Conservation (phyloP, 2,329 filamentous ascomycete species). For the Aureobasidium sp. region DNA sequence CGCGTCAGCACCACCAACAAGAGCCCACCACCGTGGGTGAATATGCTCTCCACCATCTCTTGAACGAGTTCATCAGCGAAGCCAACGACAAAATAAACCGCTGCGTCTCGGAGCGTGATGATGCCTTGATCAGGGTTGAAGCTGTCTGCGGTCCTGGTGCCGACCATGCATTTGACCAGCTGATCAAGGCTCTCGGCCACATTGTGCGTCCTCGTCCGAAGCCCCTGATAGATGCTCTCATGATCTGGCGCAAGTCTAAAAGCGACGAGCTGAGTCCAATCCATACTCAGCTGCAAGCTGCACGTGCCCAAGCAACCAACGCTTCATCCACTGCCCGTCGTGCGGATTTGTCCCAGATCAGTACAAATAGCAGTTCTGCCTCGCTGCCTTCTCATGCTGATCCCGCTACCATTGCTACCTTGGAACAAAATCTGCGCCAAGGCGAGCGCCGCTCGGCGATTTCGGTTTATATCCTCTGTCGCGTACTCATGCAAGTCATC, state of each 20-base stretch:
- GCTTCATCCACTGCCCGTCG: slow-evolving; percentile 12
- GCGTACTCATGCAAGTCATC: slow-evolving; percentile 89
- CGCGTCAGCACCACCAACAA: slow-evolving; percentile 54
- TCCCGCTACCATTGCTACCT: slow-evolving; percentile 14
- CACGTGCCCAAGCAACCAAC: background rate
- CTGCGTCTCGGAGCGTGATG: slow-evolving; percentile 70
- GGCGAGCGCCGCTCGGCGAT: slow-evolving; percentile 79
- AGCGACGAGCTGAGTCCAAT: slow-evolving; percentile 63
- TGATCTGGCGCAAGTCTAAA: slow-evolving; percentile 96
- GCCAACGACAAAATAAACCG: slow-evolving; percentile 94
- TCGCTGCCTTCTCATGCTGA: slow-evolving; percentile 6
- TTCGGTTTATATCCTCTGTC: slow-evolving; percentile 91
- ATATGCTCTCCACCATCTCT: slow-evolving; percentile 92
- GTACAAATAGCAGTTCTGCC: slow-evolving; percentile 13
- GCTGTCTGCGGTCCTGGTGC: slow-evolving; percentile 82
- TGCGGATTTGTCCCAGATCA: slow-evolving; percentile 10
- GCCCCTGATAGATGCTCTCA: slow-evolving; percentile 90
- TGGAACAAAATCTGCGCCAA: slow-evolving; percentile 23
- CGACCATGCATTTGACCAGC: slow-evolving; percentile 84
- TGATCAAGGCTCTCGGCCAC: slow-evolving; percentile 86
- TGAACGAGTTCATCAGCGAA: slow-evolving; percentile 92
- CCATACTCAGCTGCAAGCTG: slow-evolving; percentile 20
- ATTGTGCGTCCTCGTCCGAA: slow-evolving; percentile 93
- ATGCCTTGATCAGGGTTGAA: slow-evolving; percentile 78
- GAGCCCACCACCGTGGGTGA: slow-evolving; percentile 93